These are phyloP conservation scores for Cyanodermella asteris DNA, from an alignment of 2,329 filamentous ascomycete species.

Conservation along the genomic window DNA sequence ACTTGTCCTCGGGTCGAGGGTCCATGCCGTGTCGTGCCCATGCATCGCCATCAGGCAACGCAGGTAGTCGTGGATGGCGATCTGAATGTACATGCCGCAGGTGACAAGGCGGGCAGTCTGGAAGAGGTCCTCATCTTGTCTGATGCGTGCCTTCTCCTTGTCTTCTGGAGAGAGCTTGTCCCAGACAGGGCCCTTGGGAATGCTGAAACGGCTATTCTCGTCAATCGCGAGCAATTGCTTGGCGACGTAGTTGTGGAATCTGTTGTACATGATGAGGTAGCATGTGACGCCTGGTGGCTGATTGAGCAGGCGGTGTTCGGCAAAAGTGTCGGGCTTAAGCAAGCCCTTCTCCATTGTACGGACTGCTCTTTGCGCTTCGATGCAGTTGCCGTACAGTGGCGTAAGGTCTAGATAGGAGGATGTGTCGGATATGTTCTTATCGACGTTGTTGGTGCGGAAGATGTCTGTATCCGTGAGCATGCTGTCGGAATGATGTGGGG, in stretches of 20 bases:
- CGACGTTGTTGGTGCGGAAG: conserved; percentile 18
- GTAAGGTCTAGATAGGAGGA: conserved; percentile 27
- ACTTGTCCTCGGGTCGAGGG: conserved; percentile 20
- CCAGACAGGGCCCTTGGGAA: conserved; percentile 5
- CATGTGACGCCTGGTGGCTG: conserved; percentile 16
- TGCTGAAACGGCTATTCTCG: conserved; percentile 17
- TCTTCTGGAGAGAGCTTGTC: background rate
- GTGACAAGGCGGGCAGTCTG: conserved; percentile 15
- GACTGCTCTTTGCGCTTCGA: conserved; percentile 15
- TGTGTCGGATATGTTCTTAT: conserved; percentile 16
- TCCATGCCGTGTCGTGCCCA: conserved; percentile 20
- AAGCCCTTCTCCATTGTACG: conserved; percentile 16
- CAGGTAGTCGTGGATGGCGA: conserved; percentile 16
- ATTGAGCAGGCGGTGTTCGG: conserved; percentile 13
- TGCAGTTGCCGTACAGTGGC: conserved; percentile 21
- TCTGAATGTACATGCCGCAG: conserved; percentile 15
- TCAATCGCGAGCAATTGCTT: conserved; percentile 20
- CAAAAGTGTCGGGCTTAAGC: conserved; percentile 18
- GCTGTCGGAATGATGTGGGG: background rate
- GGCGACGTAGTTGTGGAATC: conserved; percentile 20
- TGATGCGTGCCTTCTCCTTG: conserved; percentile 3
- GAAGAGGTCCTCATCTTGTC: conserved; percentile 16
- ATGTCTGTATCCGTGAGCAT: conserved; percentile 13
- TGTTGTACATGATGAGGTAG: conserved; percentile 16
- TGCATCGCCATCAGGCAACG: conserved; percentile 16